Evolutionary conservation across 2,329 filamentous ascomycete genomes (phyloP), one percentile per base, ranked within the genome.

Genomic region (Aspergillus niger): DNA sequence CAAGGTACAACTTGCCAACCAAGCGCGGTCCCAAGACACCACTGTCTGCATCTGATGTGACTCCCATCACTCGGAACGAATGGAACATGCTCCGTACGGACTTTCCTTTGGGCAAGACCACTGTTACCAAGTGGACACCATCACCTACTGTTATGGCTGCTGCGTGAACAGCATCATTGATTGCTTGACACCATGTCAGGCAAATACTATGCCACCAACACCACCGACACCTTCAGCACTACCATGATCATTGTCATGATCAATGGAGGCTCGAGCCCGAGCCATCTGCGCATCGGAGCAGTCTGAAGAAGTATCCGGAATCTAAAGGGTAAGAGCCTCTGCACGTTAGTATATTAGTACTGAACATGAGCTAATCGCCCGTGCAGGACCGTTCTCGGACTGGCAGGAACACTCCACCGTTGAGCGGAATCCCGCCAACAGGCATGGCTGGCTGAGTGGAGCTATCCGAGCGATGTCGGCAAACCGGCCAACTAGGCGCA

Each of bases 1-100:
- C 52, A n/a, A 20, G 38, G 15, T 55, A 47, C 8, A 43, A 43
- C 36, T 11, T 64, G 22, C 63, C 67, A 13, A 30, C 60, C 15
- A 69, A 67, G 44, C 70, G 70, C 7, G 75, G 73, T 0, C 75
- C 77, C 3, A 76, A 76, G 61, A 79, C 77, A 1, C 77, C 77
- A 3, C 63, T 77, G 52, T 77, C 75, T 4, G 76, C 77, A 0
- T 79, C 77, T 2, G 77, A 79, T 64, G 76, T 79, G 15, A 79
- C 77, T 1, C 77, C 77, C 1, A 78, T 78, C 57, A 79, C 77
- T 2, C 67, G 72, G 13, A 76, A 74, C 39, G 77, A 79, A 61
- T 79, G 77, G 77, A 77, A 78, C 55, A 68, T 79, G 28, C 67
- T 79, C 20, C 66, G 67, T 13, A 64, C 72, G 39, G 73, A 74